These are phyloP conservation scores for Fusarium compactum DNA, from an alignment of 2,329 filamentous ascomycete species.

Conservation along the genomic window DNA sequence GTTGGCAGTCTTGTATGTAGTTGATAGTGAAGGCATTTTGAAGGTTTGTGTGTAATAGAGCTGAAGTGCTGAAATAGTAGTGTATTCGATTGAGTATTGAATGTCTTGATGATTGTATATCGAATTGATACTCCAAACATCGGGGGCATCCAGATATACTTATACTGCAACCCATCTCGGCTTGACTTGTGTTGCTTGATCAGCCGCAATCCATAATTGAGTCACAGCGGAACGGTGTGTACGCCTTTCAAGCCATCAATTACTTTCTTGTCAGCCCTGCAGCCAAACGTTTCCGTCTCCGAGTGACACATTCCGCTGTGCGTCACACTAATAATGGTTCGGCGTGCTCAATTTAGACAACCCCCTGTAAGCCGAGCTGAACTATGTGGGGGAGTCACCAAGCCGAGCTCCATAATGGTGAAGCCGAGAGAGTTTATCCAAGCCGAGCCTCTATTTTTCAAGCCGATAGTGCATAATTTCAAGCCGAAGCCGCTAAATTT, in stretches of 20 bases:
- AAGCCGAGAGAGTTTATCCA: background rate
- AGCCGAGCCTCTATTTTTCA: constrained; percentile 1
- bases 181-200: background rate
- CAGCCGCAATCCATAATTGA: constrained; percentile 24
- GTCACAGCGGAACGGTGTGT: constrained; percentile 34
- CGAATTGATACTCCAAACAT: background rate
- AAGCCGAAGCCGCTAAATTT: background rate
- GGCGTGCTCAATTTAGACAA: constrained; percentile 7
- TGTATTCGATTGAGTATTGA: background rate
- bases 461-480: background rate
- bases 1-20: constrained; percentile 38
- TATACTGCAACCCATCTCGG: constrained; percentile 24
- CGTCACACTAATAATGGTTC: background rate
- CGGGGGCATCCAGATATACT: constrained; percentile 25
- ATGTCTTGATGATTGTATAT: constrained; percentile 10
- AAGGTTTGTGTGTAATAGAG: background rate
- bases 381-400: constrained; percentile 16
- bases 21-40: constrained; percentile 39
- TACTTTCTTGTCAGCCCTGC: constrained; percentile 37
- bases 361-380: constrained; percentile 37
- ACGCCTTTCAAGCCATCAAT: constrained; percentile 3
- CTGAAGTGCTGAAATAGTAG: background rate
- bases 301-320: constrained; percentile 39
- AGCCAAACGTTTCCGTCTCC: constrained; percentile 24
- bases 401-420: background rate